Evolutionary conservation across 2,329 filamentous ascomycete genomes (phyloP).

Genomic region (Helicocarpus griseus): DNA sequence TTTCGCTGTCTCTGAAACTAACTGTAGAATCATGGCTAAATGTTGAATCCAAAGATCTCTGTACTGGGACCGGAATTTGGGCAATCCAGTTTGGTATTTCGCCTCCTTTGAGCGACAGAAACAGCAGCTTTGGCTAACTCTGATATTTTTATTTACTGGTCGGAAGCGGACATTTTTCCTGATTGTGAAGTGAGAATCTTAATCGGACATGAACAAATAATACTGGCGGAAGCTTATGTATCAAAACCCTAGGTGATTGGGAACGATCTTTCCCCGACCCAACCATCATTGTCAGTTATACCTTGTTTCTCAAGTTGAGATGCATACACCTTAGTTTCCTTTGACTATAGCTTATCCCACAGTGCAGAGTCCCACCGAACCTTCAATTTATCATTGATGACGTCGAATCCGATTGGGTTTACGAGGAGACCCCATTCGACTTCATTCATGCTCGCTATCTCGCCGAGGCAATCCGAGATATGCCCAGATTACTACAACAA

Average conservation of each 20-base stretch:
- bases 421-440: conserved; percentile 20
- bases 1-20: no score
- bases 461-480: conserved; percentile 23
- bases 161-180: conserved; percentile 7
- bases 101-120: background rate
- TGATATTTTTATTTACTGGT: background rate
- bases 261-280: conserved; percentile 9
- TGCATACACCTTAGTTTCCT: background rate
- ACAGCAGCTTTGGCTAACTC: background rate
- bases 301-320: conserved; percentile 18
- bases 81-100: conserved; percentile 10
- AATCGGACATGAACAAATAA: background rate
- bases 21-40: no score
- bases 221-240: background rate
- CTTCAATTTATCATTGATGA: conserved; percentile 27
- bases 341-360: background rate
- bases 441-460: conserved; percentile 26
- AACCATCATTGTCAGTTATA: conserved; percentile 25
- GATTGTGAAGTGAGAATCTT: conserved; percentile 1
- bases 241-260: conserved; percentile 7
- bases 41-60: no score
- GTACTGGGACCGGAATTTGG: conserved; percentile 11
- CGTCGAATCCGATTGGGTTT: conserved; percentile 24
- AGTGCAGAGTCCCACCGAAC: conserved; percentile 24
- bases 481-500: conserved; percentile 12